A percentile compares a stretch with the other conserved stretches of the same genome.
These are phyloP conservation scores for Pisolithus orientalis DNA, from an alignment of 768 basidiomycete species.

Conservation along the genomic window DNA sequence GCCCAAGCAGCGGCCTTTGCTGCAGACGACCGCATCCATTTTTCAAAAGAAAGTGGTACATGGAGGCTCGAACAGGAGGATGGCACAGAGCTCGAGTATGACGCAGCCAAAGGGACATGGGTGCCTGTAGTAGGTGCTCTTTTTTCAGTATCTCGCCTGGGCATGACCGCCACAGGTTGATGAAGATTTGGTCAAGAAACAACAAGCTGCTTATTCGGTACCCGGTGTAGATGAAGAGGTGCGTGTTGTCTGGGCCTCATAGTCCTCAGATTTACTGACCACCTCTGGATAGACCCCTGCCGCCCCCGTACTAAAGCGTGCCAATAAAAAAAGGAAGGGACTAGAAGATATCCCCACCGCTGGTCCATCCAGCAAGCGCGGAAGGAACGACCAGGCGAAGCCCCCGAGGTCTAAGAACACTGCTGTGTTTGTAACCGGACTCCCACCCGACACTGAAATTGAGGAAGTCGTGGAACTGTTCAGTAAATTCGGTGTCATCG, in stretches of 20 bases:
- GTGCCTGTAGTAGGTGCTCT: constrained; percentile 64
- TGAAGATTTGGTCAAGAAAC: constrained; percentile 78
- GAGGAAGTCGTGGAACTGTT: constrained; percentile 85
- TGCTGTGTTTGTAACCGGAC: constrained; percentile 80
- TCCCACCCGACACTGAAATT: constrained; percentile 68
- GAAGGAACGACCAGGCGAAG: constrained; percentile 50
- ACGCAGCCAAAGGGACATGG: constrained; percentile 71
- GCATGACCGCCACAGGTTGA: constrained; percentile 51
- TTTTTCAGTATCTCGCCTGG: neutral
- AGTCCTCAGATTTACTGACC: constrained; percentile 15
- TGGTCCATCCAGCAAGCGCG: constrained; percentile 61
- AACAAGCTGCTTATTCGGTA: constrained; percentile 94
- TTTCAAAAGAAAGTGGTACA: constrained; percentile 63
- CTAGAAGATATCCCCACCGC: constrained; percentile 63
- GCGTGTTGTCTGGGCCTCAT: constrained; percentile 24
- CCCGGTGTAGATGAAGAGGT: constrained; percentile 93
- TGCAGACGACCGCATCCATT: constrained; percentile 77
- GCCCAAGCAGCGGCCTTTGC: constrained; percentile 65
- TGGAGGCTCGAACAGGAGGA: constrained; percentile 91
- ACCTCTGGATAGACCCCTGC: constrained; percentile 64
- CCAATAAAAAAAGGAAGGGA: constrained; percentile 74
- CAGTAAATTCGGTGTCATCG: constrained; percentile 84
- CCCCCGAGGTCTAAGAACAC: constrained; percentile 78
- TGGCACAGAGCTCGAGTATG: constrained; percentile 88
- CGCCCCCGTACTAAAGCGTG: constrained; percentile 76